phyloP scores from a whole-genome alignment of 257 asterid species.

The Cinchona pubescens region DNA sequence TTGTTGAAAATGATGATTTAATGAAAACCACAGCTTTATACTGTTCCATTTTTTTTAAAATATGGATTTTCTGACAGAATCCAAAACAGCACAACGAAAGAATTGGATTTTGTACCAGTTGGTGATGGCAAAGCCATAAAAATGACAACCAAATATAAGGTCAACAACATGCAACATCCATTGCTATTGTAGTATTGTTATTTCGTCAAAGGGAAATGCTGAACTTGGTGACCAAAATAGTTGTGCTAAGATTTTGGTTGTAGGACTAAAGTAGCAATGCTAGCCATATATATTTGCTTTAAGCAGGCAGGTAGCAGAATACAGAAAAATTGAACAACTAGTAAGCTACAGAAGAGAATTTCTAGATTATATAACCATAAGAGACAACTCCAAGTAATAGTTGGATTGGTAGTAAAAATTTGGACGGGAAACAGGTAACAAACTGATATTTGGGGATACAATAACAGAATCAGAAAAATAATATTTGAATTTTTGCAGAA shows the following conservation, averaged over 20 bases:
- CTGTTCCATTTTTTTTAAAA: not conserved
- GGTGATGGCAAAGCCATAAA: not conserved
- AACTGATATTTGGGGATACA: not conserved
- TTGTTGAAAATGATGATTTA: too few species aligned
- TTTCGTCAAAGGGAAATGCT: not conserved
- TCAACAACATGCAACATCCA: not conserved
- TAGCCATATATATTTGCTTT: not conserved
- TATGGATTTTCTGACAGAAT: not conserved
- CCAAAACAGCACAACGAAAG: not conserved
- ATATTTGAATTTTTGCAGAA: too few species aligned
- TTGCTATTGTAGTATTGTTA: too few species aligned
- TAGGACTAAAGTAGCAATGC: not conserved
- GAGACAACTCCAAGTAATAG: not conserved
- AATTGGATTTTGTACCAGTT: not conserved
- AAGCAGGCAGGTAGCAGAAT: not conserved
- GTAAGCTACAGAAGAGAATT: too few species aligned
- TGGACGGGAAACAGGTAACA: not conserved
- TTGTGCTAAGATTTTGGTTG: not conserved
- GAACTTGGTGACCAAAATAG: not conserved
- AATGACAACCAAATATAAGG: not conserved
- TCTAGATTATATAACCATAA: not conserved
- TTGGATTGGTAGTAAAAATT: not conserved
- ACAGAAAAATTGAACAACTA: too few species aligned
- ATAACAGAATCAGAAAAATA: not conserved
- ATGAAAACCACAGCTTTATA: too few species aligned